phyloP scores from a whole-genome alignment of 2,329 filamentous ascomycete genomes.

The Mycosphaerella arachidis region DNA sequence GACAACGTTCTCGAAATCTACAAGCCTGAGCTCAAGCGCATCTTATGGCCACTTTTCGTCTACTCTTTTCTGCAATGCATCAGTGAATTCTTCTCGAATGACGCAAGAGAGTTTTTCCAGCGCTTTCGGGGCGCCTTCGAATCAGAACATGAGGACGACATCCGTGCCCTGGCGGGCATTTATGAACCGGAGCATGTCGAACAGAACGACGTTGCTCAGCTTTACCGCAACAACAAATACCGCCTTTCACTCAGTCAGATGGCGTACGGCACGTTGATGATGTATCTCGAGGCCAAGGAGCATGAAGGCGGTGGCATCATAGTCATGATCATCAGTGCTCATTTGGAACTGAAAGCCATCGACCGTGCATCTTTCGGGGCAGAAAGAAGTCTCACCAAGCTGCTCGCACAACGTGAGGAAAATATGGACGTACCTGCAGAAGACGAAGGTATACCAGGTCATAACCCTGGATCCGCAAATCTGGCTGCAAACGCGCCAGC shows the following conservation, averaged over 20 bases:
- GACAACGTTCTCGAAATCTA: conserved; percentile 91
- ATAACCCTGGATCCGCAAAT: conserved; percentile 61
- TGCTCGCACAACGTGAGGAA: conserved; percentile 52
- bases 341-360: conserved; percentile 56
- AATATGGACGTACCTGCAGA: conserved; percentile 58
- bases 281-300: conserved; percentile 82
- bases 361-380: conserved; percentile 52
- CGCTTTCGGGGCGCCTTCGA: conserved; percentile 67
- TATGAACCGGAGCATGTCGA: conserved; percentile 72
- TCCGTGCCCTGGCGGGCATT: conserved; percentile 69
- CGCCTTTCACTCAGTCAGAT: conserved; percentile 83
- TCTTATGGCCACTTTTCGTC: conserved; percentile 91
- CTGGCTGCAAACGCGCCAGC: conserved; percentile 55
- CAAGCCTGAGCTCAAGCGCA: conserved; percentile 83
- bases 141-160: conserved; percentile 71
- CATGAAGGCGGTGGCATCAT: conserved; percentile 76
- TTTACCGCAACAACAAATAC: conserved; percentile 85
- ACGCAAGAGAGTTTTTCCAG: conserved; percentile 69
- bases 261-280: conserved; percentile 75
- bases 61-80: conserved; percentile 85
- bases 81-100: conserved; percentile 63
- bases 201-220: conserved; percentile 70
- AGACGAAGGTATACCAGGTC: conserved; percentile 65
- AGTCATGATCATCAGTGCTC: conserved; percentile 63
- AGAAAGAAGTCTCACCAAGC: conserved; percentile 57